phyloP scores from a whole-genome alignment of 2,329 filamentous ascomycete genomes.

The Pyricularia sp. region DNA sequence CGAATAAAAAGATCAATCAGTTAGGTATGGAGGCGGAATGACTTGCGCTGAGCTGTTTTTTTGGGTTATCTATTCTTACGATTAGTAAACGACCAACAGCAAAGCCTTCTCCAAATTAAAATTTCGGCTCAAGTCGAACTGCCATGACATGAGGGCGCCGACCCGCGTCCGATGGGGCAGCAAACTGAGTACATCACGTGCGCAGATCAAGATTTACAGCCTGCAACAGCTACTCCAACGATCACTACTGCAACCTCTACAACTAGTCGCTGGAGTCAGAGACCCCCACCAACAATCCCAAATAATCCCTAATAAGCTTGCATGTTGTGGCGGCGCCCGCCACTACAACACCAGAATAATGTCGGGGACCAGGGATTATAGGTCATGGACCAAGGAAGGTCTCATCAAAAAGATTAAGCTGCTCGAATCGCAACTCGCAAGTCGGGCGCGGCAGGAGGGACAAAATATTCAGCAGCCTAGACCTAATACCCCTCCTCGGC shows the following conservation, averaged over 20 bases:
- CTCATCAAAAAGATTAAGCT: constrained; percentile 16
- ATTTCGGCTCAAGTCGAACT: background rate
- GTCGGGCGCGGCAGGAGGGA: background rate
- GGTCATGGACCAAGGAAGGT: constrained; percentile 14
- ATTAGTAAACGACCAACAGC: background rate
- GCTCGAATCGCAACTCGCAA: constrained; percentile 9
- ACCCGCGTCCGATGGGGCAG: background rate
- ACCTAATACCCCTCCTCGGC: background rate
- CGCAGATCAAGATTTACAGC: background rate
- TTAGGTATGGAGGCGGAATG: background rate
- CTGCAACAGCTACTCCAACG: background rate
- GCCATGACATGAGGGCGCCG: background rate
- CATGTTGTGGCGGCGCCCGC: background rate
- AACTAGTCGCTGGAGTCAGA: background rate
- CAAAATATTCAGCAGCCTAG: background rate
- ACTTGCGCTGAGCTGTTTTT: background rate
- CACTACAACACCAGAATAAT: background rate
- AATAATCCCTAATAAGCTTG: background rate
- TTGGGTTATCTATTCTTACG: background rate
- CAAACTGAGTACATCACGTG: constrained; percentile 7
- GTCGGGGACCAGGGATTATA: constrained; percentile 7
- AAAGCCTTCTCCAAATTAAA: background rate
- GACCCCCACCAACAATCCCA: background rate
- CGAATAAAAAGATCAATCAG: background rate
- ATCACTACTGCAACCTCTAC: background rate